Evolutionary conservation across 306 rosid species (phyloP), one percentile per base, ranked within the genome.

Genomic region (Fagus crenata): DNA sequence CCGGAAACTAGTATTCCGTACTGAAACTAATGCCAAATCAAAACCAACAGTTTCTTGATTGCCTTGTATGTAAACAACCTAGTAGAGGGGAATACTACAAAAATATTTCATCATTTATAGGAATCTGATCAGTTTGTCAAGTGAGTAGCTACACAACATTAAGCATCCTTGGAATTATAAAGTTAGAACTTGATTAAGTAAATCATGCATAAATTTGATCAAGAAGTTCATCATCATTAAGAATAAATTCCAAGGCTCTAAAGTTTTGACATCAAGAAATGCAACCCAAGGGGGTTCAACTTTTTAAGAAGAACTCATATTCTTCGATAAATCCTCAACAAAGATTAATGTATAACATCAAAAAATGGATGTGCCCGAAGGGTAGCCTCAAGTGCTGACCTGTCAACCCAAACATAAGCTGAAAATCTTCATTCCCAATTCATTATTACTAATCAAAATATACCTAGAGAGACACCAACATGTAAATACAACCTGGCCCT

Each of bases 1-100:
- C 43, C 73, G 22, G 42, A 63, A 63, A 35, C 69, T 41, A 67
- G 53, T 42, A 54, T 53, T 73, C 49, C 43, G 53, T 49, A 33
- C 32, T 1, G 69, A 28, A 67, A 54, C 18, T 54, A 37, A 42
- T 32, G 35, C 56, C 53, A 35, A 18, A 43, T 58, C 40, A 59
- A 36, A 15, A 32, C 61, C 31, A 22, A 17, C 13, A 40, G 43
- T 68, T 77, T 31, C 46, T 76, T 41, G 39, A 33, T 59, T 39
- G 56, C 31, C 32, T 31, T 46, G 51, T 46, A 46, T 9, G 51
- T 46, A 46, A 63, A 35, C 42, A 65, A 65, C 7, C 31, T 65
- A 65, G 37, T 22, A 22, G 28, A 60, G 67, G 39, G 37, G 13
- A 39, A 63, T 65, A 6, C 22, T 17, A 17, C 8, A 22, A 14